These are phyloP conservation scores for Xanthoconium separans DNA, from an alignment of 1,284 basidiomycete species.

Conservation along the genomic window DNA sequence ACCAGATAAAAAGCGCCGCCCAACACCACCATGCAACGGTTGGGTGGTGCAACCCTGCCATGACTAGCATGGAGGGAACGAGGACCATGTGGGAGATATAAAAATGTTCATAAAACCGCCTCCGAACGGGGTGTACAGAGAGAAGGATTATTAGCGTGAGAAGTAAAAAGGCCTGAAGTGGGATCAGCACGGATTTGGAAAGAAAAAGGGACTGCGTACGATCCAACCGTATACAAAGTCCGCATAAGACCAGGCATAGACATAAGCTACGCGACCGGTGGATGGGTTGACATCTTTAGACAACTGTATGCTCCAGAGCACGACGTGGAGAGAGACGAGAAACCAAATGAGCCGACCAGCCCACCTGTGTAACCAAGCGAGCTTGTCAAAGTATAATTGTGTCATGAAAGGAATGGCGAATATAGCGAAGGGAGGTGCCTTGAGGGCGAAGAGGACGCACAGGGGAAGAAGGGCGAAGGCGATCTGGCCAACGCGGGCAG, in stretches of 20 bases:
- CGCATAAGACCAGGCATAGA: constrained; percentile 63
- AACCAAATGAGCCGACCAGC: constrained; percentile 75
- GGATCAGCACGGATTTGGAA: constrained; percentile 12
- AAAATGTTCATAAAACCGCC: constrained; percentile 74
- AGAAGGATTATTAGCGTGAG: constrained; percentile 68
- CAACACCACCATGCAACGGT: constrained; percentile 71
- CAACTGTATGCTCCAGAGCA: constrained; percentile 77
- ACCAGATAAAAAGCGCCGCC: constrained; percentile 65
- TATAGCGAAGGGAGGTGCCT: constrained; percentile 79
- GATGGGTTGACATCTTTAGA: constrained; percentile 47
- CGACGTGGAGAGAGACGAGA: constrained; percentile 67
- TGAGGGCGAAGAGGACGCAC: constrained; percentile 76
- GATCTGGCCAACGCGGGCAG: constrained; percentile 72
- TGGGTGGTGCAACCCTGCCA: constrained; percentile 69
- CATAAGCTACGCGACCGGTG: constrained; percentile 56
- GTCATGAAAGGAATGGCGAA: constrained; percentile 71
- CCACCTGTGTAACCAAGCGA: constrained; percentile 72
- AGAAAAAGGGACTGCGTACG: constrained; percentile 42
- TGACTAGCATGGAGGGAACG: constrained; percentile 60
- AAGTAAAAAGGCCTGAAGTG: constrained; percentile 61
- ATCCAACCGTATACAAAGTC: constrained; percentile 76
- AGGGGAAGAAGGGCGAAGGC: constrained; percentile 80
- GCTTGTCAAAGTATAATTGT: constrained; percentile 77
- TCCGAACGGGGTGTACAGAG: constrained; percentile 65
- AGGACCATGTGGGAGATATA: constrained; percentile 71